phyloP scores from a whole-genome alignment of 768 basidiomycete species.

The Lentinula raphanica region DNA sequence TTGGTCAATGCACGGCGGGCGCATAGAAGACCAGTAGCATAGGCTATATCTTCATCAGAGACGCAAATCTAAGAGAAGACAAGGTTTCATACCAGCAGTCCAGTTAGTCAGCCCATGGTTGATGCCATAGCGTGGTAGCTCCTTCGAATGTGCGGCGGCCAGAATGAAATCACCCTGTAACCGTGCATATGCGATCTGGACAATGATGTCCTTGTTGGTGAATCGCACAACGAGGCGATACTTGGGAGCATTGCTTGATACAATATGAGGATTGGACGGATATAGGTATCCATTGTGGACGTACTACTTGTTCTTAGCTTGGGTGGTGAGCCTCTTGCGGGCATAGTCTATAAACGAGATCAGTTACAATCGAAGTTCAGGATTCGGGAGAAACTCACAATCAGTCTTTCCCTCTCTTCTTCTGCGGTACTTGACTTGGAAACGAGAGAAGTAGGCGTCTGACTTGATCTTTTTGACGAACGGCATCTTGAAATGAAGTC shows the following conservation, averaged over 20 bases:
- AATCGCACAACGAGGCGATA: conserved; percentile 98
- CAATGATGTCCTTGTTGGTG: conserved; percentile 95
- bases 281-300: conserved; percentile 19
- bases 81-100: conserved; percentile 68
- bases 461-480: conserved; percentile 98
- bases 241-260: conserved; percentile 82
- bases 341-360: conserved; percentile 73
- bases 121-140: conserved; percentile 95
- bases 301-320: conserved; percentile 99
- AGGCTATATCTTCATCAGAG: conserved; percentile 46
- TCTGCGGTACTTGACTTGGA: conserved; percentile 97
- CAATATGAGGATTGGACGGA: background rate
- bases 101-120: conserved; percentile 99
- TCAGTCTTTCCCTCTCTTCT: conserved; percentile 99
- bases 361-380: background rate
- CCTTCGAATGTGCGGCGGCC: conserved; percentile 79
- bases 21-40: conserved; percentile 92
- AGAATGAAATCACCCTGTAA: conserved; percentile 96
- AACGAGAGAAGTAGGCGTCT: conserved; percentile 95
- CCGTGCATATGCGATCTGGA: conserved; percentile 94
- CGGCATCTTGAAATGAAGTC: conserved; percentile 56
- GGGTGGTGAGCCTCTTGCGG: conserved; percentile 91
- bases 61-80: background rate
- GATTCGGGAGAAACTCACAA: conserved; percentile 48
- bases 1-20: conserved; percentile 94